Evolutionary conservation across 495 filamentous ascomycete genomes (phyloP).

Genomic region (Trichoderma asperelloides): DNA sequence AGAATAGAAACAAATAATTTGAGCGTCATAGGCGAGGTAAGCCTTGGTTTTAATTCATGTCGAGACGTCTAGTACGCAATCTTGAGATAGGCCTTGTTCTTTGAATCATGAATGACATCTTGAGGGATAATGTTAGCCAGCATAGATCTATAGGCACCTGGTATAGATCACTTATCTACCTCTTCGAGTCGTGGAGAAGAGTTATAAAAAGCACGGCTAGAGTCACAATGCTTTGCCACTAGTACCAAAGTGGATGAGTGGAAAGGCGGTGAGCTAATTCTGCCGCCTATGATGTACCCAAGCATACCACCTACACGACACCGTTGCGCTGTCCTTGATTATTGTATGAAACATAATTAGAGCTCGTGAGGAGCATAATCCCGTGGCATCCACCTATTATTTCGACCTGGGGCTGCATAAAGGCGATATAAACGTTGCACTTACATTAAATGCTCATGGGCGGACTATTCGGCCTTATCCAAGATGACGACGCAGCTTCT

Average conservation of each 20-base stretch:
- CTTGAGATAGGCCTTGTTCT: too few relatives aligned
- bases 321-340: not conserved
- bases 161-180: too few relatives aligned
- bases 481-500: conserved; percentile 92
- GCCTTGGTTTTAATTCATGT: too few relatives aligned
- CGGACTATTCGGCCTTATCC: not conserved
- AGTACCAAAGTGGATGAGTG: not conserved
- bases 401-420: not conserved
- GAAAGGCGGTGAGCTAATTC: conserved; percentile 3
- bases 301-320: not conserved
- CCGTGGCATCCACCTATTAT: not conserved
- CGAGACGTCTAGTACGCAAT: too few relatives aligned
- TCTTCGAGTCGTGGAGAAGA: too few relatives aligned
- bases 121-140: not conserved
- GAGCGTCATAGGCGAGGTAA: not conserved
- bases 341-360: not conserved
- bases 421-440: not conserved
- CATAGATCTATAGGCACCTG: too few relatives aligned
- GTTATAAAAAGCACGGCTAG: not conserved
- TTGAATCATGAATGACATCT: not conserved
- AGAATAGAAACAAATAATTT: not conserved
- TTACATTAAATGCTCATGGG: not conserved
- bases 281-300: not conserved
- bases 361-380: not conserved
- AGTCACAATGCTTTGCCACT: not conserved